Evolutionary conservation across 208 protist genomes (phyloP), one percentile per base, ranked within the genome.

Genomic region (Crithidia acanthocephali): DNA sequence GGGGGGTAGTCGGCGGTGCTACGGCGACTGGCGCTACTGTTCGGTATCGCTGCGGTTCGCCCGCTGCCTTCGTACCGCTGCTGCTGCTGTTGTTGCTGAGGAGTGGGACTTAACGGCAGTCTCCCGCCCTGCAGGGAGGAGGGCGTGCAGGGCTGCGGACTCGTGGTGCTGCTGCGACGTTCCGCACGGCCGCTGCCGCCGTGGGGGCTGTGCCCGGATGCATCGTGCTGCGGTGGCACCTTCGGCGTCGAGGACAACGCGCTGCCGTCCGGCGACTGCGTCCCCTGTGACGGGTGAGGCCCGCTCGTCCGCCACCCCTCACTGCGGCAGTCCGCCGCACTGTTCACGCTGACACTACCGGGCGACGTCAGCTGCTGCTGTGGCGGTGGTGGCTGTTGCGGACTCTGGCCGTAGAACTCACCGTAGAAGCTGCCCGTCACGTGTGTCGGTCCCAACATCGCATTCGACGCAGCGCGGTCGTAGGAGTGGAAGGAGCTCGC

Each of bases 341-440:
- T 62, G 9, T 50, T 33, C 57, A 50, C 57, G 42, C 68, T 48
- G 5, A 7, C 33, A 20, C 30, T 32, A 2, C 8, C 27, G 16
- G 32, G 57, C 48, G 58, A 35, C 30, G 16, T 42, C 37, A n/a
- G 1, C 64, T 40, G 51, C 53, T 11, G n/a, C 10, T 62, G 66
- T 45, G 55, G 11, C 22, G 35, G 57, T 4, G 58, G 57, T 5
- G 4, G 48, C 47, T 51, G 68, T 47, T 57, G 57, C 16, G 44
- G 45, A 28, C 45, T 58, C 8, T 53, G 58, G 7, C 27, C 20
- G 58, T 51, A 65, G 30, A 64, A 59, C 6, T 65, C 68, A 13
- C 58, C 47, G 35, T 73, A 73, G 68, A 66, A 73, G 68, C 48
- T 64, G 9, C 57, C 42, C 47, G 68, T 65, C 47, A 58, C 68